A percentile compares a stretch with the other conserved stretches of the same genome.
phyloP scores from a whole-genome alignment of 129 eudicot species.

The Flaveria sonorensis region DNA sequence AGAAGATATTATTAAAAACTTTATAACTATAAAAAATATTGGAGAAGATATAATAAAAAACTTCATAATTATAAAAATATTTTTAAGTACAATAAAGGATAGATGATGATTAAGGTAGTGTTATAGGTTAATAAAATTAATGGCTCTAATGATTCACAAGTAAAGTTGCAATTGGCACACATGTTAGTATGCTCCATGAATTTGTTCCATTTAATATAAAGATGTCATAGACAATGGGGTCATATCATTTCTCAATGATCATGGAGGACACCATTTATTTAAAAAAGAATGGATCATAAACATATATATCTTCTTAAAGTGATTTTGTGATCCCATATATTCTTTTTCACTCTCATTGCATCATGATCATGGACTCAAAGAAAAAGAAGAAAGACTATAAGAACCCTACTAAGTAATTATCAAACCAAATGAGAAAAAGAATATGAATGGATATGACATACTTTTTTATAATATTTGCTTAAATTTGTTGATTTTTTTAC shows the following conservation, averaged over 20 bases:
- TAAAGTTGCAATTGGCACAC: slow-evolving; percentile 31
- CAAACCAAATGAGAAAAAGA: background rate
- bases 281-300: slow-evolving; percentile 34
- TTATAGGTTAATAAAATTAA: slow-evolving; percentile 27
- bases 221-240: slow-evolving; percentile 38
- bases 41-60: background rate
- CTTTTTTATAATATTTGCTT: background rate
- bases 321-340: slow-evolving; percentile 33
- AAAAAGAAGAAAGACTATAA: slow-evolving; percentile 24
- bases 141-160: slow-evolving; percentile 29
- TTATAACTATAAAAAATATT: background rate
- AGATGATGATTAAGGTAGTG: slow-evolving; percentile 27
- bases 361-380: slow-evolving; percentile 35
- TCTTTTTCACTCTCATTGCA: slow-evolving; percentile 35
- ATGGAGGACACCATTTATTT: slow-evolving; percentile 30
- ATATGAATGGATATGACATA: background rate
- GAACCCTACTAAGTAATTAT: slow-evolving; percentile 19
- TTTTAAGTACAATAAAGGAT: slow-evolving; percentile 8
- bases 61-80: background rate
- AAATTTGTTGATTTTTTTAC: too few species aligned
- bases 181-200: slow-evolving; percentile 32
- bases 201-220: slow-evolving; percentile 31
- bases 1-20: too few species aligned
- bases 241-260: slow-evolving; percentile 36
- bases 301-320: slow-evolving; percentile 44